These are phyloP conservation scores for Podila epigama DNA, from an alignment of 192 early-diverging fungal species.

Conservation along the genomic window DNA sequence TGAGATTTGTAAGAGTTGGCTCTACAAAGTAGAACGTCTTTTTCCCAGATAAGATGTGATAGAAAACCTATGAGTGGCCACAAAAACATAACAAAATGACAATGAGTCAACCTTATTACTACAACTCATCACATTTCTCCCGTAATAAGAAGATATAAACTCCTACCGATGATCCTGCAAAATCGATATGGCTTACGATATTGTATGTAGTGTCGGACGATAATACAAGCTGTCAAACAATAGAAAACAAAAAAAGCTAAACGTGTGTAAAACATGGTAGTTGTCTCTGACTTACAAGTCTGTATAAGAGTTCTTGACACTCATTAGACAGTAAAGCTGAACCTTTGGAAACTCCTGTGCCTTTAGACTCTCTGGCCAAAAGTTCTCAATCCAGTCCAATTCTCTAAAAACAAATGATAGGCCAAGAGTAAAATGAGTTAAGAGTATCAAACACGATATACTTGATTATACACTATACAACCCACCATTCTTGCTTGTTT, in stretches of 20 bases:
- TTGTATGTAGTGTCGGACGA: neutral
- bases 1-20: slow-evolving; percentile 82
- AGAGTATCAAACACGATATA: neutral
- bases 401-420: slow-evolving; percentile 52
- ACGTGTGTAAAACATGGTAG: neutral
- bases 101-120: too few relatives aligned
- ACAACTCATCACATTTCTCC: too few relatives aligned
- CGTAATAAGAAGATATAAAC: neutral
- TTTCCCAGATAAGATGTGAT: slow-evolving; percentile 85
- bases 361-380: slow-evolving; percentile 80
- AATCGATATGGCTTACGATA: slow-evolving; percentile 66
- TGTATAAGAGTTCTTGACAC: slow-evolving; percentile 89
- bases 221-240: neutral
- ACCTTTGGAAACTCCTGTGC: slow-evolving; percentile 83
- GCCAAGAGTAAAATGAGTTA: neutral
- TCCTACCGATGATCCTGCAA: slow-evolving; percentile 49
- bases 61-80: slow-evolving; percentile 87
- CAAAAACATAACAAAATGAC: neutral
- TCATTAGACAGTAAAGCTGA: slow-evolving; percentile 93
- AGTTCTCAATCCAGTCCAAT: slow-evolving; percentile 87
- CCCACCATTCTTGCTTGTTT: too few relatives aligned
- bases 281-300: slow-evolving; percentile 68
- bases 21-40: slow-evolving; percentile 92
- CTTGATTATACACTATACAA: too few relatives aligned
- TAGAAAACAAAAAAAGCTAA: neutral